These are phyloP conservation scores for Austroboletus novae-zelandiae DNA, from an alignment of 1,284 basidiomycete genomes.

Conservation along the genomic window DNA sequence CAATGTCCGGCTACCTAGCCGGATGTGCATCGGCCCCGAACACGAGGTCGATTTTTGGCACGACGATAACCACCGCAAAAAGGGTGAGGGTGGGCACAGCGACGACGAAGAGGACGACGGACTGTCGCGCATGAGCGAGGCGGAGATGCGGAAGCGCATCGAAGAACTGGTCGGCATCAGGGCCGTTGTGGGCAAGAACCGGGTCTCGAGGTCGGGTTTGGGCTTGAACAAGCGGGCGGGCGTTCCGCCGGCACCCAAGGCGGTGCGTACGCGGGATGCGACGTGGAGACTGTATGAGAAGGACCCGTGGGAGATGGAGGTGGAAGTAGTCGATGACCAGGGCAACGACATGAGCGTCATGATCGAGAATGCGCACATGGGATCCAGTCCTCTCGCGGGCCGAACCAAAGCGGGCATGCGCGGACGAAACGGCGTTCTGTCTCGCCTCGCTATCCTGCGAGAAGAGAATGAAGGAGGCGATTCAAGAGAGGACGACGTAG, in stretches of 20 bases:
- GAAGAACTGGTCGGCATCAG: conserved; percentile 54
- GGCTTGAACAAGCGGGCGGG: conserved; percentile 8
- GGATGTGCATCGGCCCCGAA: conserved; percentile 43
- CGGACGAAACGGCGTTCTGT: conserved; percentile 3
- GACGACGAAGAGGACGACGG: conserved; percentile 5
- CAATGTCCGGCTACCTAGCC: conserved; percentile 47
- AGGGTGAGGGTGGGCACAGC: background rate
- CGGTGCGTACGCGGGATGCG: conserved; percentile 21
- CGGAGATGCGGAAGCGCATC: conserved; percentile 44
- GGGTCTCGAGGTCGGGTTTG: conserved; percentile 13
- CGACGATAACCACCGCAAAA: too few species aligned
- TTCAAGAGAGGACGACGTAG: conserved; percentile 5
- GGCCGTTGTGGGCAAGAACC: conserved; percentile 24
- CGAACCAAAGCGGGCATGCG: conserved; percentile 15
- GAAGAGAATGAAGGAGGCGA: conserved; percentile 26
- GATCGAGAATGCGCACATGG: conserved; percentile 18
- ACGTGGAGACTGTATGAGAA: conserved; percentile 19
- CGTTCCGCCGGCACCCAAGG: conserved; percentile 28
- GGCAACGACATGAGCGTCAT: background rate
- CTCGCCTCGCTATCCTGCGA: conserved; percentile 22
- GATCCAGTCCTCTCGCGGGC: conserved; percentile 29
- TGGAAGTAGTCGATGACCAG: conserved; percentile 8
- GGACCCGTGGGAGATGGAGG: conserved; percentile 28
- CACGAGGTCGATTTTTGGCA: background rate
- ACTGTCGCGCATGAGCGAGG: conserved; percentile 33